Evolutionary conservation across 73 alveolate species (phyloP).

Genomic region (Diophrys sp.): DNA sequence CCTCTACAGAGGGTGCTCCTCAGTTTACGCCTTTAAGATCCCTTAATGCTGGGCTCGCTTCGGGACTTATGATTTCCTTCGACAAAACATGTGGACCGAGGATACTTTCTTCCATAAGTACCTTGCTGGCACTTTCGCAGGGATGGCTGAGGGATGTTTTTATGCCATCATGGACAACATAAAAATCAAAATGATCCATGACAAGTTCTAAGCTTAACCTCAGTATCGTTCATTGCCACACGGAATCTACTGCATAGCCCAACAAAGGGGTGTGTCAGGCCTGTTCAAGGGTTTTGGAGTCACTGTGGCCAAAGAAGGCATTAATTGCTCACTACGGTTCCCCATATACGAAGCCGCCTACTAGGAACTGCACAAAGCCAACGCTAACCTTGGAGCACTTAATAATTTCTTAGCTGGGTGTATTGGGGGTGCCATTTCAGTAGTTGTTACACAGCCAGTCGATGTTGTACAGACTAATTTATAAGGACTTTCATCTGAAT

Average conservation of each 20-base stretch:
- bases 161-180: too few species aligned
- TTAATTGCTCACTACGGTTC: not conserved
- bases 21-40: too few species aligned
- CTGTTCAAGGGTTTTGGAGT: not conserved
- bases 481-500: not conserved
- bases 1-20: too few species aligned
- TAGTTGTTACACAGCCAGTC: not conserved
- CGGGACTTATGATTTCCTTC: too few species aligned
- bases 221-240: not conserved
- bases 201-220: conserved; percentile 8
- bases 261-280: not conserved
- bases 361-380: not conserved
- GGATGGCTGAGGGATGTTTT: too few species aligned
- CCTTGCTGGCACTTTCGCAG: too few species aligned
- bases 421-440: not conserved
- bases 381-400: not conserved
- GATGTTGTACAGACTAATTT: not conserved
- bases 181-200: conserved; percentile 1
- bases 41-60: too few species aligned
- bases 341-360: not conserved
- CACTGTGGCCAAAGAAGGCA: not conserved
- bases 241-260: not conserved
- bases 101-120: too few species aligned
- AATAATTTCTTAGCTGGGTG: not conserved
- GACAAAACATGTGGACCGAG: too few species aligned